Conservation (phyloP, 176 grass and related monocot species). For the Aegilops speltoides region DNA sequence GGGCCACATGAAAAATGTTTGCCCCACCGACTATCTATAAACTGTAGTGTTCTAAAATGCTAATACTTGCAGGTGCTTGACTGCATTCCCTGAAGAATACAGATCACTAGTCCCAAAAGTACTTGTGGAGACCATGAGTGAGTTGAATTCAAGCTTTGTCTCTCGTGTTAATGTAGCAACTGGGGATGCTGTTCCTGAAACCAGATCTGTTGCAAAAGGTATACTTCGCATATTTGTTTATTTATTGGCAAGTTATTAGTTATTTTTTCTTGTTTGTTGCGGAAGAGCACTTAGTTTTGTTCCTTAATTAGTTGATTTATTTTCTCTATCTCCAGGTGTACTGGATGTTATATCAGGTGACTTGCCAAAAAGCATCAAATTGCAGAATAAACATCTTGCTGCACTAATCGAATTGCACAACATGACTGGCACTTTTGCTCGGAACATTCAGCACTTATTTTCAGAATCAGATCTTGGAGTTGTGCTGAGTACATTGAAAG, state of each 20-base stretch:
- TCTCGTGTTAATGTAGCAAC: conserved; percentile 83
- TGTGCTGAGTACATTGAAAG: conserved; percentile 79
- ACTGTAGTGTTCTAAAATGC: conserved; percentile 14
- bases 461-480: conserved; percentile 79
- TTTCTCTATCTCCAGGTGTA: conserved; percentile 65
- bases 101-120: conserved; percentile 86
- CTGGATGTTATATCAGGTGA: conserved; percentile 92
- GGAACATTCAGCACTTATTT: conserved; percentile 96
- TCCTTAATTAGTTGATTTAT: conserved; percentile 18
- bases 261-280: not conserved
- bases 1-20: not conserved
- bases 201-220: conserved; percentile 93
- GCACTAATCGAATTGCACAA: conserved; percentile 93
- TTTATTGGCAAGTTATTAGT: conserved; percentile 19
- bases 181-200: conserved; percentile 97
- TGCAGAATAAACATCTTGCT: conserved; percentile 87
- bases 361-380: conserved; percentile 89
- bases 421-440: conserved; percentile 87
- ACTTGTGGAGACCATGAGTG: conserved; percentile 84
- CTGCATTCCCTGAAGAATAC: conserved; percentile 93
- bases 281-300: not conserved
- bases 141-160: conserved; percentile 81
- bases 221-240: conserved; percentile 1
- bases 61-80: conserved; percentile 71
- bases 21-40: not conserved